These are phyloP conservation scores for Kwoniella sp. DNA, from an alignment of 768 basidiomycete species.

Conservation along the genomic window DNA sequence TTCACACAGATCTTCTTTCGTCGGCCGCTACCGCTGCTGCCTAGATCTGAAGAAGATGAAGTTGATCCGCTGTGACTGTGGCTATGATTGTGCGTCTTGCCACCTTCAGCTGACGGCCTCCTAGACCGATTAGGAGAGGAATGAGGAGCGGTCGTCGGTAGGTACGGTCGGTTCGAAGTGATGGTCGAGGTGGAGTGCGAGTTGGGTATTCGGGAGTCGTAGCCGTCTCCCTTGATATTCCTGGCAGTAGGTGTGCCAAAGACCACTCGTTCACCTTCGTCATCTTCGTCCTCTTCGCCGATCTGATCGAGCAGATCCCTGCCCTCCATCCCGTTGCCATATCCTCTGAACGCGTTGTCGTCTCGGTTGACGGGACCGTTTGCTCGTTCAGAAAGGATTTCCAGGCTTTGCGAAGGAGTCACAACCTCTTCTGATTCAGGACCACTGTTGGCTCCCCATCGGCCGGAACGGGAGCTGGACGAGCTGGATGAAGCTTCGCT, in stretches of 20 bases:
- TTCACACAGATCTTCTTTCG: slow-evolving; percentile 62
- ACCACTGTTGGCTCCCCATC: slow-evolving; percentile 29
- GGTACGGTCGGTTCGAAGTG: slow-evolving; percentile 17
- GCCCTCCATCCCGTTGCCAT: slow-evolving; percentile 8
- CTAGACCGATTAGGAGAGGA: slow-evolving; percentile 15
- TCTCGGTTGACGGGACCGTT: neutral
- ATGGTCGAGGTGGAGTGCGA: slow-evolving; percentile 25
- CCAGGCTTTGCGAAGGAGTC: slow-evolving; percentile 43
- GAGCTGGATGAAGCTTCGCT: slow-evolving; percentile 35
- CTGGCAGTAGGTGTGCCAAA: slow-evolving; percentile 27
- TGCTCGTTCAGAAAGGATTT: slow-evolving; percentile 40
- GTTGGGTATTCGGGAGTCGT: slow-evolving; percentile 7
- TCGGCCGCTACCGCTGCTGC: slow-evolving; percentile 15
- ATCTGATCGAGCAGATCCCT: slow-evolving; percentile 40
- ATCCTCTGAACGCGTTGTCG: slow-evolving; percentile 3
- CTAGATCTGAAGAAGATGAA: slow-evolving; percentile 10
- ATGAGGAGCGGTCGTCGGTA: slow-evolving; percentile 21
- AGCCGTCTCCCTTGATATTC: slow-evolving; percentile 10
- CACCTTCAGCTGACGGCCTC: neutral
- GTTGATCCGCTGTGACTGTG: slow-evolving; percentile 11
- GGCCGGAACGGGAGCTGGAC: slow-evolving; percentile 26
- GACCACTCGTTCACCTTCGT: slow-evolving; percentile 37
- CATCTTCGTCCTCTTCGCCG: slow-evolving; percentile 47
- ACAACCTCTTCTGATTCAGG: slow-evolving; percentile 47
- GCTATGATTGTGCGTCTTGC: neutral